phyloP scores from a whole-genome alignment of 2,329 filamentous ascomycete species.

The Colletotrichum eleusines region DNA sequence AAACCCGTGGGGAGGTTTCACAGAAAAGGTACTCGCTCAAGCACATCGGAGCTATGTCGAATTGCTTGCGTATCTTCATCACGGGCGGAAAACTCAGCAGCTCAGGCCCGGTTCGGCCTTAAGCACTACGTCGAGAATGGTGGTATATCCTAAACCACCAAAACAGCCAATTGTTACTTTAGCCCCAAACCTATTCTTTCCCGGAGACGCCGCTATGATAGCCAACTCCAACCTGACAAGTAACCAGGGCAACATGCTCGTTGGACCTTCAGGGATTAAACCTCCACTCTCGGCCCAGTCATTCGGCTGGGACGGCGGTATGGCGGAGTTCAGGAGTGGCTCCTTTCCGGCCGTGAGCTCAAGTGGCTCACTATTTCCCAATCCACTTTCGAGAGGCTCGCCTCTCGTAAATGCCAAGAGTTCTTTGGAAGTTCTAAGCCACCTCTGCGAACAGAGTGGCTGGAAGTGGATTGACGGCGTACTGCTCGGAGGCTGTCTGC shows the following conservation, averaged over 20 bases:
- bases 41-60: slow-evolving; percentile 82
- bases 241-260: slow-evolving; percentile 9
- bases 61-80: slow-evolving; percentile 74
- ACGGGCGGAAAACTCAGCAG: slow-evolving; percentile 64
- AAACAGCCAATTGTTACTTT: slow-evolving; percentile 47
- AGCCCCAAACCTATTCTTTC: slow-evolving; percentile 19
- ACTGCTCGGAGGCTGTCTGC: slow-evolving; percentile 88
- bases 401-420: slow-evolving; percentile 63
- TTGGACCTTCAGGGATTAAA: not conserved
- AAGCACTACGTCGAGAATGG: slow-evolving; percentile 59
- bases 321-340: not conserved
- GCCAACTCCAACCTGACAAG: slow-evolving; percentile 18
- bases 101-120: slow-evolving; percentile 51
- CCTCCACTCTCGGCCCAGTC: not conserved
- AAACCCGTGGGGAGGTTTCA: slow-evolving; percentile 63
- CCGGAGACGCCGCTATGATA: slow-evolving; percentile 3
- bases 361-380: not conserved
- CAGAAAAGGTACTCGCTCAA: slow-evolving; percentile 75
- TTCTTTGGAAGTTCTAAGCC: slow-evolving; percentile 78
- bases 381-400: slow-evolving; percentile 12
- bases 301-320: slow-evolving; percentile 15
- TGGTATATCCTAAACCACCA: slow-evolving; percentile 67
- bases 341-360: slow-evolving; percentile 11
- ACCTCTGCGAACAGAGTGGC: slow-evolving; percentile 80
- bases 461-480: slow-evolving; percentile 96